Base-by-base conservation (phyloP, 257 asterid species). In the Vinca minor region DNA sequence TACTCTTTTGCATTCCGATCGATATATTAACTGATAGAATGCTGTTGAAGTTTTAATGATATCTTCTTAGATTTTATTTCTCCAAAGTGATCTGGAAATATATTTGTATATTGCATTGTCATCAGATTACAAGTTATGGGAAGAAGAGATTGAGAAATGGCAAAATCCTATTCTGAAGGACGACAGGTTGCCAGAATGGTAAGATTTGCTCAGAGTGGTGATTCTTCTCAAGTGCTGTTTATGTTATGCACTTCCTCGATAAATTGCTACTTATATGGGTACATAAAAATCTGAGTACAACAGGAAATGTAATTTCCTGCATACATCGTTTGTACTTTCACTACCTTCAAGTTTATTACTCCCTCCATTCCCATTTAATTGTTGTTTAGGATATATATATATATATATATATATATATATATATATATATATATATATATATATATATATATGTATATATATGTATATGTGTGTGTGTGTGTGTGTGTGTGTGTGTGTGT, bases 71-170 rank as follows among this genome's bases (percentile, higher is more conserved):
- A 10, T 59, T 28, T 18, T 41, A 18, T 56, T 41, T 31, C 31
- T 64, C 0, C 26, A 29, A 55, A 39, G 29, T 61, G 55, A 18
- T 29, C 38, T 42, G 38, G 26, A 46, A 4, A 32, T 32, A 26
- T 36, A 23, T n/a, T 55, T 10, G 2, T 42, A 20, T 47, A 39
- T 68, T 56, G 50, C 21, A 62, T 69, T 62, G 73, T 65, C 64
- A 42, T 68, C 85, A 93, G 99, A 93, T 55, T 93, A 93, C 71
- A 86, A 68, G 85, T 66, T 82, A 44, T 93, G 99, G 99, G 99
- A 93, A 80, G 99, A 86, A 82, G 99, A 93, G 75, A 93, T 93
- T 14, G 97, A 93, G 70, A 87, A 87, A 74, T 93, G 99, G 99
- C 99, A 93, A 75, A 84, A 74, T 68, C 99, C 97, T 50, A 80